Base-by-base conservation (phyloP, 2,329 filamentous ascomycete genomes). In the Chrysosphaeria jannelii region DNA sequence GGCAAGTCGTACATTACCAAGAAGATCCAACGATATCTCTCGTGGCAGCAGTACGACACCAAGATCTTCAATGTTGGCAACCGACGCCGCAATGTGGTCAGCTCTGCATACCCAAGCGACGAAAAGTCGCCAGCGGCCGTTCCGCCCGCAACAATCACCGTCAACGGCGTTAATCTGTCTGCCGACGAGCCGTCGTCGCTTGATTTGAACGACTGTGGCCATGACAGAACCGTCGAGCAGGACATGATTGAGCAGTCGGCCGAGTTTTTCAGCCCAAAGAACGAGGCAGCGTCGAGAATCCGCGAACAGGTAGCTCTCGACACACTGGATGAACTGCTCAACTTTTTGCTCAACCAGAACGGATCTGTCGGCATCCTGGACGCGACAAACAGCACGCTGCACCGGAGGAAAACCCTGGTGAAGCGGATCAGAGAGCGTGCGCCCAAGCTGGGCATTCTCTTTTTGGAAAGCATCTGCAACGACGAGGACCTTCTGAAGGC, bases 1-100 rank as follows among this genome's bases (percentile, higher is more conserved):
- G 85, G 85, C 40, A 97, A 97, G 49, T 91, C 79, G 26, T 97
- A 97, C 46, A 89, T 97, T 37, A 93, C 85, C 30, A 93, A 93
- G 53, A 97, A 97, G 49, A 60, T 97, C 31, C 72, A 85, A 28
- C 62, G 85, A 30, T 97, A 93, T 40, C 50, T 97, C 23, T 81
- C 88, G 23, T 97, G 85, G 85, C 65, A 91, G 37, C 85, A 97
- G 39, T 81, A 97, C 45, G 75, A 90, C 37, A 85, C 79, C 8
- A 61, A 58, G 33, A 91, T 97, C 35, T 97, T 97, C 60, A 97
- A 97, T 37, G 85, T 97, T 18, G 85, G 85, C 29, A 81, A 90
- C 43, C 60, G 78, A 37, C 60, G 85, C 35, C 68, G 85, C 35
- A 61, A 79, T 23, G 75, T 68, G 10, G 72, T 70, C 20, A 70